Evolutionary conservation across 257 asterid genomes (phyloP).

Genomic region (Echites panduratus): DNA sequence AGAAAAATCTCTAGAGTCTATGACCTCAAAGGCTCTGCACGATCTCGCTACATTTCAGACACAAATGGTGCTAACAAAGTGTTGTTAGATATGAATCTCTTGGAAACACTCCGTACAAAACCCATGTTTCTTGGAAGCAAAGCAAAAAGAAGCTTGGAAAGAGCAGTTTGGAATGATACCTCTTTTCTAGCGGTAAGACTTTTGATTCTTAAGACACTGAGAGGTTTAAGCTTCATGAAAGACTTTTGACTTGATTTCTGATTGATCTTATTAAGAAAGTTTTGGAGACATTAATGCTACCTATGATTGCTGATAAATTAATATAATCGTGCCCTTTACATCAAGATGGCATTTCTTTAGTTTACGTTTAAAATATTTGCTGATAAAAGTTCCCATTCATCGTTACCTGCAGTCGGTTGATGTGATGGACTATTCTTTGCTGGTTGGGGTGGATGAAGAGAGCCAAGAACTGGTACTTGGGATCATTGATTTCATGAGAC

Average conservation of each 20-base stretch:
- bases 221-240: background rate
- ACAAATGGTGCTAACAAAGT: constrained; percentile 70
- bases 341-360: too few species aligned
- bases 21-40: constrained; percentile 84
- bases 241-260: background rate
- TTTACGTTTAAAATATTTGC: background rate
- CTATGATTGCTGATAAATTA: too few species aligned
- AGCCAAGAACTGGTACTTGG: constrained; percentile 80
- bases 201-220: background rate
- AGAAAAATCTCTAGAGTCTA: constrained; percentile 65
- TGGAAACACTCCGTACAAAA: constrained; percentile 73
- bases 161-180: constrained; percentile 98
- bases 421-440: constrained; percentile 92
- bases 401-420: constrained; percentile 55
- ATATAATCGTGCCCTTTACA: too few species aligned
- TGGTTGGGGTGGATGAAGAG: constrained; percentile 92
- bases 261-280: background rate
- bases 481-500: constrained; percentile 93
- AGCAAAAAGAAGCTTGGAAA: constrained; percentile 74
- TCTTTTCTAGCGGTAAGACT: constrained; percentile 75
- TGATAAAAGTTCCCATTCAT: background rate
- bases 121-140: constrained; percentile 90
- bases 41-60: constrained; percentile 82
- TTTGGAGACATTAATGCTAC: background rate
- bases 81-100: constrained; percentile 70